phyloP scores from a whole-genome alignment of 768 basidiomycete genomes.

The Coprinopsis marcescibilis region DNA sequence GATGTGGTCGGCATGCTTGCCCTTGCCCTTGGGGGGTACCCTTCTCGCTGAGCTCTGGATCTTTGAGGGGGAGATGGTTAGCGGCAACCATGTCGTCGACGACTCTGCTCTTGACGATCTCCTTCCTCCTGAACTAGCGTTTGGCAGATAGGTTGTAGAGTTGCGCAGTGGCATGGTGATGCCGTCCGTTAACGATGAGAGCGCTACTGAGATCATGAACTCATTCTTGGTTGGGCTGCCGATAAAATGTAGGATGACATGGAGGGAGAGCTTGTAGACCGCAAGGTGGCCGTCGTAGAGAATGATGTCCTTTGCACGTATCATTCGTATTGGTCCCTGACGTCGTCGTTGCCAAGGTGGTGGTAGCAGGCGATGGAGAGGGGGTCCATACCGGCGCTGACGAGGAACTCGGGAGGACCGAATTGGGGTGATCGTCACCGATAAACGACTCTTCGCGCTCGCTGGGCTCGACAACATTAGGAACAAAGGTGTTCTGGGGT shows the following conservation, averaged over 20 bases:
- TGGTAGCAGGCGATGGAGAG: slow-evolving; percentile 97
- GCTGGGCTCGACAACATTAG: slow-evolving; percentile 88
- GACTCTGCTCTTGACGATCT: slow-evolving; percentile 95
- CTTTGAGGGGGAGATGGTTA: slow-evolving; percentile 87
- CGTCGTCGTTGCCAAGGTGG: slow-evolving; percentile 98
- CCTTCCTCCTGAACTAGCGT: slow-evolving; percentile 95
- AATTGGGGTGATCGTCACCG: slow-evolving; percentile 97
- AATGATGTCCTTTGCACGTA: slow-evolving; percentile 78
- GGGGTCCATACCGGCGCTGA: slow-evolving; percentile 98
- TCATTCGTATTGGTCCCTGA: too few species aligned
- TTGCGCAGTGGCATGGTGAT: slow-evolving; percentile 81
- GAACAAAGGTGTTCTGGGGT: slow-evolving; percentile 98
- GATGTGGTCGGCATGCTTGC: slow-evolving; percentile 96
- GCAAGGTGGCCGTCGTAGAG: slow-evolving; percentile 84
- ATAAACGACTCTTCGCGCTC: slow-evolving; percentile 89
- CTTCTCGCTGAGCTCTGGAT: slow-evolving; percentile 50
- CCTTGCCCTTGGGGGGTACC: slow-evolving; percentile 58
- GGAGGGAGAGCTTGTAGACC: slow-evolving; percentile 90
- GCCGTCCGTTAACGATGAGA: slow-evolving; percentile 82
- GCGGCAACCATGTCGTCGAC: slow-evolving; percentile 98
- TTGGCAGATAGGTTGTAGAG: slow-evolving; percentile 82
- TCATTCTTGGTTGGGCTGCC: slow-evolving; percentile 89
- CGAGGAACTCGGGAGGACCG: slow-evolving; percentile 96
- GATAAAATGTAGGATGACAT: slow-evolving; percentile 92
- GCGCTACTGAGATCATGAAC: slow-evolving; percentile 86